Evolutionary conservation across 805 yeast genomes (phyloP).

Genomic region (Sungouiozyma ichnusensis): DNA sequence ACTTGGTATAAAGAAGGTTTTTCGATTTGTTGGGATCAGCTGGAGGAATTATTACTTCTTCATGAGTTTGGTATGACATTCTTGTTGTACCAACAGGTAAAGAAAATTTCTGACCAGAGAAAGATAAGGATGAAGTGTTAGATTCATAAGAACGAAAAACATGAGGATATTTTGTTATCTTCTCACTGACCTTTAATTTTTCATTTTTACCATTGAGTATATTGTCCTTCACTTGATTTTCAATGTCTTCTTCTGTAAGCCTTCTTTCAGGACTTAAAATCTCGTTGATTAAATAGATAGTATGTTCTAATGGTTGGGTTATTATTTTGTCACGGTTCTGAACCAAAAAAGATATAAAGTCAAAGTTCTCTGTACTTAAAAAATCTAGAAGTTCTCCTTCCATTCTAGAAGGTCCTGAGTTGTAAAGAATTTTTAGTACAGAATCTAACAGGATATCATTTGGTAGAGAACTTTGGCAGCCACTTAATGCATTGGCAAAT

Average conservation of each 20-base stretch:
- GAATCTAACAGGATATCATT: slow-evolving; percentile 26
- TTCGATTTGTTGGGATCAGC: slow-evolving; percentile 44
- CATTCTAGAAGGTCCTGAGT: slow-evolving; percentile 43
- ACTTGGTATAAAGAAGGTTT: slow-evolving; percentile 31
- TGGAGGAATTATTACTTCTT: slow-evolving; percentile 77
- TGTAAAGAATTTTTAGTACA: slow-evolving; percentile 20
- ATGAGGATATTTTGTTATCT: slow-evolving; percentile 63
- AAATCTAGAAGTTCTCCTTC: slow-evolving; percentile 71
- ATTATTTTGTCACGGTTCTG: slow-evolving; percentile 12
- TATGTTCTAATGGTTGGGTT: slow-evolving; percentile 12
- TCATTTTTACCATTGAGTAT: slow-evolving; percentile 39
- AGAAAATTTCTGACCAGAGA: slow-evolving; percentile 69
- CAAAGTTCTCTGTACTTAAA: slow-evolving; percentile 79
- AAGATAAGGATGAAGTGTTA: slow-evolving; percentile 51
- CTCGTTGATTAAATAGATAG: slow-evolving; percentile 10
- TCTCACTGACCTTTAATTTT: slow-evolving; percentile 36
- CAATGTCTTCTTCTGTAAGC: slow-evolving; percentile 46
- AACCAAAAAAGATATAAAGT: slow-evolving; percentile 44
- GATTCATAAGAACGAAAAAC: slow-evolving; percentile 66
- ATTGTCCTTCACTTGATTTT: slow-evolving; percentile 41
- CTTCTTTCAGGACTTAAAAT: slow-evolving; percentile 24
- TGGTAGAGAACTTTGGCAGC: slow-evolving; percentile 23
- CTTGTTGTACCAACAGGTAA: slow-evolving; percentile 77
- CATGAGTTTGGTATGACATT: slow-evolving; percentile 49
- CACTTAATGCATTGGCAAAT: slow-evolving; percentile 9